Base-by-base conservation (phyloP, 495 filamentous ascomycete genomes). In the Letharia lupina region DNA sequence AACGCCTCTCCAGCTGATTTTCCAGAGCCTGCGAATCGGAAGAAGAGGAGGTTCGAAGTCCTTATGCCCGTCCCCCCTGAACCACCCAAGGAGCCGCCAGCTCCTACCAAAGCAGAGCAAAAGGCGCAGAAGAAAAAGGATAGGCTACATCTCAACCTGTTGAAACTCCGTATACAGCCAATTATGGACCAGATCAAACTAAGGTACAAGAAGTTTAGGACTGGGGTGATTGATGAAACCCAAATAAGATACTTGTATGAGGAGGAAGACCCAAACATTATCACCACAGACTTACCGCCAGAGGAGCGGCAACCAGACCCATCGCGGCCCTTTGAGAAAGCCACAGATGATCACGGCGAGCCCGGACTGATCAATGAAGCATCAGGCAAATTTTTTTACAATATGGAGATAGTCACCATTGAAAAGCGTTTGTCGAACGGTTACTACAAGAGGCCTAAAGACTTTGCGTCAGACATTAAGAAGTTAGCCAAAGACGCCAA, bases 101-200 rank as follows among this genome's bases (percentile, higher is more conserved):
- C 74, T 20, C 70, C 77, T 8, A 89, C 84, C 23, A 90, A 91
- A 71, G 89, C 89, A 62, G 87, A 96, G 73, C 81, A 89, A 48
- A 89, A 90, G 70, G 86, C 83, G 3, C 89, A 91, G 77, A 91
- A 87, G 72, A 86, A 89, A 75, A 83, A 84, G 48, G 95, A 98
- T 74, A 84, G 88, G 42, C 84, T 90, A 63, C 83, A 84, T 4
- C 79, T 96, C 45, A 96, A 97, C 73, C 75, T 88, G 63, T 77
- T 98, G 63, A 98, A 97, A 77, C 81, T 93, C 23, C 81, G 87
- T 35, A 85, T 98, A 62, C 91, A 96, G 75, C 89, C 89, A 16
- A 88, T 96, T 69, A 96, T 98, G 91, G 93, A 98, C 67, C 89
- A 95, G 76, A 89, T 97, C 66, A 90, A 94, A 70, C 85, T 83